These are phyloP conservation scores for Curvularia eragrostidis DNA, from an alignment of 2,329 filamentous ascomycete genomes.

Conservation along the genomic window DNA sequence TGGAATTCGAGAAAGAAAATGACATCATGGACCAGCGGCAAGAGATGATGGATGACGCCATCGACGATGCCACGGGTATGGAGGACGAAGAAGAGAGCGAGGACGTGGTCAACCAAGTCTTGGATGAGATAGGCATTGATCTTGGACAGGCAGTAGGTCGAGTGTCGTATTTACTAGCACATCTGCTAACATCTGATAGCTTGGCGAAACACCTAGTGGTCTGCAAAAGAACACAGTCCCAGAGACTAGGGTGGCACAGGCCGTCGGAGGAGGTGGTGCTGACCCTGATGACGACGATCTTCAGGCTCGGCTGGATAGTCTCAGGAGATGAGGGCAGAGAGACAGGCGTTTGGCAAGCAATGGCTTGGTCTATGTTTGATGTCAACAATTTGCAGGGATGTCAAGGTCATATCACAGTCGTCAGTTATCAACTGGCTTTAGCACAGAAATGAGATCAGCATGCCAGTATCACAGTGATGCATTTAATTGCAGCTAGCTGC, in stretches of 20 bases:
- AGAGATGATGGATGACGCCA: slow-evolving; percentile 99
- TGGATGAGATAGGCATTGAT: slow-evolving; percentile 97
- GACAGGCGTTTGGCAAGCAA: slow-evolving; percentile 5
- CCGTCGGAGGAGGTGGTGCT: slow-evolving; percentile 70
- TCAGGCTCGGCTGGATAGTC: slow-evolving; percentile 88
- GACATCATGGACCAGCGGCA: slow-evolving; percentile 99
- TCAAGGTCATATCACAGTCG: background rate
- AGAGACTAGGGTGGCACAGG: slow-evolving; percentile 83
- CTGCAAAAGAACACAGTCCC: slow-evolving; percentile 75
- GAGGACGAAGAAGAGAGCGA: slow-evolving; percentile 94
- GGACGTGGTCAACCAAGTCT: slow-evolving; percentile 93
- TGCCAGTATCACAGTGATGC: background rate
- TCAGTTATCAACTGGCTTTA: background rate
- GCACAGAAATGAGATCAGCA: background rate
- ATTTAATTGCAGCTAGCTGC: background rate
- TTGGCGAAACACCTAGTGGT: slow-evolving; percentile 89
- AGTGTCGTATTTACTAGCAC: background rate
- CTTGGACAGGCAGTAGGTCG: slow-evolving; percentile 80
- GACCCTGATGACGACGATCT: slow-evolving; percentile 92
- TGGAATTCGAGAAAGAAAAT: slow-evolving; percentile 99
- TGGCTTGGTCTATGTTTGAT: slow-evolving; percentile 1
- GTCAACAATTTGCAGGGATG: background rate
- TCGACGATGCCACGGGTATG: slow-evolving; percentile 93
- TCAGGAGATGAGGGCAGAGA: slow-evolving; percentile 61
- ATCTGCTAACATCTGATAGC: slow-evolving; percentile 59